These are phyloP conservation scores for Schoenoplectus tabernaemontani DNA, from an alignment of 202 grass and related monocot genomes.

Conservation along the genomic window DNA sequence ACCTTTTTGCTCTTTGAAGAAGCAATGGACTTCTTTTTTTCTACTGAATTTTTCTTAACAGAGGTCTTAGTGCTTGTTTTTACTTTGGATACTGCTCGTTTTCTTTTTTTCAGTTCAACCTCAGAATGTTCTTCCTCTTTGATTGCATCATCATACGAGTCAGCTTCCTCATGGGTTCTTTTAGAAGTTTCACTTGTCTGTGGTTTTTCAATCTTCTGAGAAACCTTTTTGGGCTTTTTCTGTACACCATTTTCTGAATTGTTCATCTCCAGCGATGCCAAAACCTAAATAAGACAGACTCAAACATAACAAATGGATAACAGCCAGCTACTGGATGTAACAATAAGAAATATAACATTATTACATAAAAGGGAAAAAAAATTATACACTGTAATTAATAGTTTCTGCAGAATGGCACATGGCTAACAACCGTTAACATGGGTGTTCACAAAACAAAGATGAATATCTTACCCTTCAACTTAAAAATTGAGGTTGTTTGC, in stretches of 20 bases:
- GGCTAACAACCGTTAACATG: constrained; percentile 13
- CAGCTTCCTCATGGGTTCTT: constrained; percentile 46
- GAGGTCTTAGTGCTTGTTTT: constrained; percentile 37
- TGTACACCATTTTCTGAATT: constrained; percentile 47
- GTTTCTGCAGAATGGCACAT: constrained; percentile 1
- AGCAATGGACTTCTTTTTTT: constrained; percentile 30
- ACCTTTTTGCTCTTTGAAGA: constrained; percentile 43
- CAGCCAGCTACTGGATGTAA: neutral
- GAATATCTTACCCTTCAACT: neutral
- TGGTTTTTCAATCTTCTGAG: constrained; percentile 28
- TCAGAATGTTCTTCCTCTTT: constrained; percentile 45
- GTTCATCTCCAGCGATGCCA: constrained; percentile 37
- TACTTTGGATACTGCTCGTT: constrained; percentile 35
- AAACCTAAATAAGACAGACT: constrained; percentile 31
- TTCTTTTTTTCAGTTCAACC: constrained; percentile 44
- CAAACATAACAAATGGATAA: constrained; percentile 2
- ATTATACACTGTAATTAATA: constrained; percentile 4
- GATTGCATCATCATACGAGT: constrained; percentile 49
- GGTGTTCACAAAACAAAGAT: neutral
- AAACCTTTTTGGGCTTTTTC: constrained; percentile 42
- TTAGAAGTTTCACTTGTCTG: constrained; percentile 43
- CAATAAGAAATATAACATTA: constrained; percentile 21
- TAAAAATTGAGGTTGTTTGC: neutral
- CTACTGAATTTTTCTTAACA: constrained; percentile 35
- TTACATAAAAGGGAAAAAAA: neutral